phyloP scores from a whole-genome alignment of 2,329 filamentous ascomycete species.

The Biscogniauxia mediterranea region DNA sequence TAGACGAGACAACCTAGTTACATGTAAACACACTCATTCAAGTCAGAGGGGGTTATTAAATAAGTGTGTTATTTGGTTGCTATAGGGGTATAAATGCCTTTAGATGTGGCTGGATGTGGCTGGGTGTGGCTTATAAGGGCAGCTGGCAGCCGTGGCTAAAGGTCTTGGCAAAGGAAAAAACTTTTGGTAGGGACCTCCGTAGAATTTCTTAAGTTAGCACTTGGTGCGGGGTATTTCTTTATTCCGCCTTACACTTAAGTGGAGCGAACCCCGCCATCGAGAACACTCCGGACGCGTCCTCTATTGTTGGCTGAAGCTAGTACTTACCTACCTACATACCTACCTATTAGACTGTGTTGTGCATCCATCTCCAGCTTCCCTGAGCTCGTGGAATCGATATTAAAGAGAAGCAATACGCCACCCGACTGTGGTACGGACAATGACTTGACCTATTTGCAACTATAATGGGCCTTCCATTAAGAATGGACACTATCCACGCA shows the following conservation, averaged over 20 bases:
- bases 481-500: slow-evolving; percentile 57
- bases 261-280: not conserved
- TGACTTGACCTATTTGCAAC: slow-evolving; percentile 19
- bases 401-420: not conserved
- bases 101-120: too few species aligned
- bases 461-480: slow-evolving; percentile 36
- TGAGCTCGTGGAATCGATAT: not conserved
- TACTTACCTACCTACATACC: not conserved
- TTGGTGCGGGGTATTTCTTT: not conserved
- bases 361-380: not conserved
- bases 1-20: too few species aligned
- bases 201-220: too few species aligned
- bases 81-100: too few species aligned
- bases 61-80: too few species aligned
- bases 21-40: too few species aligned
- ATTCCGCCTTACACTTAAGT: not conserved
- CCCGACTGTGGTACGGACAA: slow-evolving; percentile 7
- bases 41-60: too few species aligned
- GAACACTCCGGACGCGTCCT: not conserved
- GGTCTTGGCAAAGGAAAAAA: too few species aligned
- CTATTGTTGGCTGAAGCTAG: not conserved
- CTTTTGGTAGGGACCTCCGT: too few species aligned
- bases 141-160: too few species aligned
- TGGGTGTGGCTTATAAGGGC: too few species aligned
- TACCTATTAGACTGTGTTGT: too few species aligned